Percentiles rank a stretch among this genome's conserved stretches.
phyloP scores from a whole-genome alignment of 2,329 filamentous ascomycete genomes.

The Claviceps citrina region DNA sequence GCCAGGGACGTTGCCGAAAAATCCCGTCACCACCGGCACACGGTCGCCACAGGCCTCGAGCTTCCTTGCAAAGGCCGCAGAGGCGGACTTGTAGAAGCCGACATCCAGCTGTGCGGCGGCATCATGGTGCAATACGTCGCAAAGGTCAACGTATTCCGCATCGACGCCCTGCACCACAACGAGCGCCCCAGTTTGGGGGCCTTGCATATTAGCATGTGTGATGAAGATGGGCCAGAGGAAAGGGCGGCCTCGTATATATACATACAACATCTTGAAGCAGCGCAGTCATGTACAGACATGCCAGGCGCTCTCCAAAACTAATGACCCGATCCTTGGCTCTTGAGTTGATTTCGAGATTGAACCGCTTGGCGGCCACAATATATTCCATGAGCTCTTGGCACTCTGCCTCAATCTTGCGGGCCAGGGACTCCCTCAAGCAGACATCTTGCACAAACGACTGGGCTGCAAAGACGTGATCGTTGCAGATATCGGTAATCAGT shows the following conservation, averaged over 20 bases:
- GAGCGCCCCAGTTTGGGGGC: conserved; percentile 14
- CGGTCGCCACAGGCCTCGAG: conserved; percentile 48
- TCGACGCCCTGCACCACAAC: conserved; percentile 46
- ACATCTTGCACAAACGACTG: conserved; percentile 43
- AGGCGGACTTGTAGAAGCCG: conserved; percentile 53
- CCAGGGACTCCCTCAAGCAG: conserved; percentile 42
- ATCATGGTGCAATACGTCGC: conserved; percentile 61
- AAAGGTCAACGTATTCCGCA: conserved; percentile 79
- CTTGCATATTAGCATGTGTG: conserved; percentile 2
- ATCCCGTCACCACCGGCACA: conserved; percentile 75
- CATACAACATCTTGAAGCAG: conserved; percentile 58
- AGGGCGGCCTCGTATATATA: background rate
- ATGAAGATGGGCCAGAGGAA: no score
- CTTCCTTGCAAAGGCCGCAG: conserved; percentile 45
- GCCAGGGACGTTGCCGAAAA: conserved; percentile 85
- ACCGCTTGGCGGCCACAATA: conserved; percentile 45
- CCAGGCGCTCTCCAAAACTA: conserved; percentile 90
- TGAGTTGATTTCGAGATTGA: conserved; percentile 61
- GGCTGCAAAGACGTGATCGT: conserved; percentile 66
- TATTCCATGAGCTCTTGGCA: conserved; percentile 70
- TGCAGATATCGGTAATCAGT: conserved; percentile 66
- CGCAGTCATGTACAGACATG: conserved; percentile 79
- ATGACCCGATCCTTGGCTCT: conserved; percentile 76
- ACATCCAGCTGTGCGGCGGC: conserved; percentile 44
- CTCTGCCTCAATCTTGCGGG: conserved; percentile 56